A percentile compares a stretch with the other conserved stretches of the same genome.
Conservation (phyloP, 78 protist genomes). For the Tieghemostelium lacteum region DNA sequence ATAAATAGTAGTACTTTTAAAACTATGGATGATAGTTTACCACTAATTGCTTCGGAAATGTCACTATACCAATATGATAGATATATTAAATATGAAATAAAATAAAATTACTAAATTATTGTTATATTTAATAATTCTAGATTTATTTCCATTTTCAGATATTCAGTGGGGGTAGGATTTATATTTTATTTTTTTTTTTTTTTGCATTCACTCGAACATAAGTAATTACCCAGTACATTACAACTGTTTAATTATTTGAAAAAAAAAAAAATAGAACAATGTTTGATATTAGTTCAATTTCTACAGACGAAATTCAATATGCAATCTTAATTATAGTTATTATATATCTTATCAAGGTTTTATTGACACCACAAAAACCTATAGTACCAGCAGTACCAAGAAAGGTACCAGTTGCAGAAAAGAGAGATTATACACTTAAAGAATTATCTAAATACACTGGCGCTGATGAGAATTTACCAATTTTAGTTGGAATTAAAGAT, state of each 20-base stretch:
- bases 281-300: too few relatives aligned
- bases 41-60: neutral
- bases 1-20: neutral
- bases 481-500: slow-evolving; percentile 53
- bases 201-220: too few relatives aligned
- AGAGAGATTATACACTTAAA: slow-evolving; percentile 51
- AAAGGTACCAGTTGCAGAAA: slow-evolving; percentile 27
- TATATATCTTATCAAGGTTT: slow-evolving; percentile 31
- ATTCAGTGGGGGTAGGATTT: too few relatives aligned
- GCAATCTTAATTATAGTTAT: slow-evolving; percentile 48
- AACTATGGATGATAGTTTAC: neutral
- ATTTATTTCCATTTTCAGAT: too few relatives aligned
- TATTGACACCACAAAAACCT: slow-evolving; percentile 32
- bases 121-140: too few relatives aligned
- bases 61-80: slow-evolving; percentile 6
- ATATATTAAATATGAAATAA: too few relatives aligned
- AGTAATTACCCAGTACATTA: too few relatives aligned
- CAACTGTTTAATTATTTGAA: too few relatives aligned
- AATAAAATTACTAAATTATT: too few relatives aligned
- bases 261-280: too few relatives aligned
- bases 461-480: slow-evolving; percentile 11
- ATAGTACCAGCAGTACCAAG: neutral
- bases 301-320: slow-evolving; percentile 63
- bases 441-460: slow-evolving; percentile 42
- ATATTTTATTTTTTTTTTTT: too few relatives aligned